phyloP scores from a whole-genome alignment of 208 protist genomes.

The Leishmania guyanensis region DNA sequence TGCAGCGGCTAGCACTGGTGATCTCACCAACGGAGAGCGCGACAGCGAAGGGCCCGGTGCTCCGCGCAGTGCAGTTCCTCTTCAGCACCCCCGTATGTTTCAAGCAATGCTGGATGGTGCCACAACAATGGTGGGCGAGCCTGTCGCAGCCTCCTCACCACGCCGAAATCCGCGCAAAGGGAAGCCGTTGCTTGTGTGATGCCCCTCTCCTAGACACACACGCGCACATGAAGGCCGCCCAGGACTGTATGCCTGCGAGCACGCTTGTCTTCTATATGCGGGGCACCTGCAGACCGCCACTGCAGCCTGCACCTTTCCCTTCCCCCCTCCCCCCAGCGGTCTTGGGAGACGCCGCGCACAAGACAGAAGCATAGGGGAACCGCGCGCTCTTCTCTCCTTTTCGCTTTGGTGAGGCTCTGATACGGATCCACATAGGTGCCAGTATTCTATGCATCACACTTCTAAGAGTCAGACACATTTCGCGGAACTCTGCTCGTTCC shows the following conservation, averaged over 20 bases:
- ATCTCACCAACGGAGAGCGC: constrained; percentile 19
- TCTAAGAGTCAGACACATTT: background rate
- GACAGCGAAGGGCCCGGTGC: constrained; percentile 32
- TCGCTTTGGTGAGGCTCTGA: background rate
- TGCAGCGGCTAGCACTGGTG: constrained; percentile 43
- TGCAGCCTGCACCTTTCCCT: background rate
- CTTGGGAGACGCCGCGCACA: background rate
- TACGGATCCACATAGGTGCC: background rate
- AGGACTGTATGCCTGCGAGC: background rate
- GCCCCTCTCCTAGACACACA: background rate
- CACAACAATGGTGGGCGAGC: background rate
- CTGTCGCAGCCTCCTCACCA: background rate
- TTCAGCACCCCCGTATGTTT: constrained; percentile 27
- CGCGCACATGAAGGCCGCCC: background rate
- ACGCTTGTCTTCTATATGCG: background rate
- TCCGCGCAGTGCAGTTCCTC: constrained; percentile 46
- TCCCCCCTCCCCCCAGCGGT: background rate
- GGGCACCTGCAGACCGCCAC: background rate
- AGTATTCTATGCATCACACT: background rate
- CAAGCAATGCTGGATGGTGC: background rate
- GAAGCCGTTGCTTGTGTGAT: background rate
- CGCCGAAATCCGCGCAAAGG: background rate
- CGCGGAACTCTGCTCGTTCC: background rate
- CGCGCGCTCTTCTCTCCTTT: background rate
- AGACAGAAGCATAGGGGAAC: background rate